Base-by-base conservation (phyloP, 2,329 filamentous ascomycete genomes). In the Diplocarpon rosae region DNA sequence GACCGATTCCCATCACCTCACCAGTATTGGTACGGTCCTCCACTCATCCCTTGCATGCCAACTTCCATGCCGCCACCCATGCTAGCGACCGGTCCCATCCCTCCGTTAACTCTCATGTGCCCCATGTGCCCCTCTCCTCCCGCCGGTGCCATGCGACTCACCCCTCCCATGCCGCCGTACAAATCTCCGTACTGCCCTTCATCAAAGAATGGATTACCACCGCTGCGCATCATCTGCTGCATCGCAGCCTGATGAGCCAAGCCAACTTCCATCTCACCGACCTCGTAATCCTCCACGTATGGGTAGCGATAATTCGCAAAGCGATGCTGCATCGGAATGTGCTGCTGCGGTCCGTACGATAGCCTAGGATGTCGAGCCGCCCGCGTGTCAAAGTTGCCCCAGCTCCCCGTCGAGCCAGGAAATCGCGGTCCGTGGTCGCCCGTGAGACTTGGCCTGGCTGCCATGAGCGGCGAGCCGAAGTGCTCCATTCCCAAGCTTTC, bases 201-300 rank as follows among this genome's bases (percentile, higher is more conserved):
- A 20, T 42, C 31, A 13, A 30, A 36, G 9, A 35, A 35, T 1
- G 24, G 20, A 14, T 45, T 32, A 17, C 29, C 30, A 13, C 32
- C 37, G 7, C 15, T 31, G 20, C 29, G n/a, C 28, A 40, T 37
- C 31, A 31, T 36, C 34, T 39, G 31, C 34, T 35, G 37, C 39
- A 37, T 37, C 24, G 35, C 36, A 43, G 29, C 36, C 32, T 42
- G 13, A 9, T 32, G 30, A 42, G 30, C 29, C 27, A 46, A 20
- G 13, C 47, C 31, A 2, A 42, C 47, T 7, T 53, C 52, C 17
- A 47, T 41, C 24, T 49, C 45, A 30, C 39, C 35, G 17, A 44
- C 49, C 33, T 52, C 42, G 13, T 49, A 52, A 40, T 53, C 51
- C 31, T 55, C 53, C 13, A 53, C 52, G 30, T 57, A 56, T 7